phyloP scores from a whole-genome alignment of 2,329 filamentous ascomycete species.

The Myriosclerotinia duriaeana region DNA sequence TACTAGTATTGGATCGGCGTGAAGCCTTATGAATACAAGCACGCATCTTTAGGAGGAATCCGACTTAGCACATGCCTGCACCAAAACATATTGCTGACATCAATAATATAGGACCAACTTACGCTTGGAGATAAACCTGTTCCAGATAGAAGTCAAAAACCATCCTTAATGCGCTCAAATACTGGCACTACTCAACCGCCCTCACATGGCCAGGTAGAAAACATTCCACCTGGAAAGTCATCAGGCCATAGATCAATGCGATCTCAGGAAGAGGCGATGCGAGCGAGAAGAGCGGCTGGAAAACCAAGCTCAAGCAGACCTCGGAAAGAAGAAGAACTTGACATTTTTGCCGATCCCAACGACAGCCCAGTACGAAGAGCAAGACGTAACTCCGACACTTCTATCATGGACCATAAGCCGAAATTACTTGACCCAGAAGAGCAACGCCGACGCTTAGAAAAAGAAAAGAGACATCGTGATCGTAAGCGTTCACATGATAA shows the following conservation, averaged over 20 bases:
- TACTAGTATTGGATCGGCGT: neutral
- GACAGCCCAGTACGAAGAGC: constrained; percentile 50
- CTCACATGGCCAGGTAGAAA: constrained; percentile 42
- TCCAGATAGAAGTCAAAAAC: constrained; percentile 40
- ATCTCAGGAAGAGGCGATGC: constrained; percentile 65
- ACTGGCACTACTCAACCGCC: constrained; percentile 48
- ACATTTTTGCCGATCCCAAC: constrained; percentile 42
- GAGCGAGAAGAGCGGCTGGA: constrained; percentile 49
- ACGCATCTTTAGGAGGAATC: neutral
- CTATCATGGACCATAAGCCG: constrained; percentile 53
- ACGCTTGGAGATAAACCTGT: constrained; percentile 61
- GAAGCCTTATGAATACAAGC: neutral
- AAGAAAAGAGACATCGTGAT: constrained; percentile 49
- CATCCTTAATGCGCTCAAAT: constrained; percentile 39
- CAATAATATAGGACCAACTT: constrained; percentile 59
- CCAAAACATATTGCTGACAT: constrained; percentile 36
- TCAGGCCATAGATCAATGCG: constrained; percentile 58
- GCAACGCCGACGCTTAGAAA: constrained; percentile 58
- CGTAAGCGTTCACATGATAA: constrained; percentile 44
- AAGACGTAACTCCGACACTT: constrained; percentile 79
- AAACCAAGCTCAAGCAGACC: constrained; percentile 34
- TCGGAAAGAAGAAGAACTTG: constrained; percentile 30
- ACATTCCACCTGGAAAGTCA: constrained; percentile 45
- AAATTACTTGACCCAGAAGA: constrained; percentile 58
- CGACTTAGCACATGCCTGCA: neutral